Evolutionary conservation across 148 eudicot species (phyloP).

Genomic region (Chenopodium berlandieri): DNA sequence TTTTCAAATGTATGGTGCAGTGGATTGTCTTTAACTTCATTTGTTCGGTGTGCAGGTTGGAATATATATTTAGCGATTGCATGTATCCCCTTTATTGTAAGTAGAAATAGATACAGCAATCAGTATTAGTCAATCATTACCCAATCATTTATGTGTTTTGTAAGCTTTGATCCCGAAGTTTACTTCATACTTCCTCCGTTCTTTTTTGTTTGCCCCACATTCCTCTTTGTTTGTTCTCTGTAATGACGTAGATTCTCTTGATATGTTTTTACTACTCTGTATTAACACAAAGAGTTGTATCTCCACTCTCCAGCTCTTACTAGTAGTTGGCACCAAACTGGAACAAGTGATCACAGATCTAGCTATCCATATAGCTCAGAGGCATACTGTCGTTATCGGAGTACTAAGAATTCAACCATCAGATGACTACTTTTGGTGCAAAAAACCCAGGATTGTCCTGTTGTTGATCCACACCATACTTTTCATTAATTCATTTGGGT

Average conservation of each 20-base stretch:
- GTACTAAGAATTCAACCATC: conserved; percentile 14
- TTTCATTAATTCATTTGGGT: conserved; percentile 16
- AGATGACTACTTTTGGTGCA: conserved; percentile 22
- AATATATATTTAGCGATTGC: background rate
- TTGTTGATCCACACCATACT: conserved; percentile 12
- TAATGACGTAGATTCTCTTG: background rate
- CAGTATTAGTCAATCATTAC: too few relatives aligned
- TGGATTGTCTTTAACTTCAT: background rate
- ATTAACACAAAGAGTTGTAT: background rate
- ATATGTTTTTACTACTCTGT: background rate
- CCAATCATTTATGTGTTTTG: too few relatives aligned
- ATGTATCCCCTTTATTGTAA: background rate
- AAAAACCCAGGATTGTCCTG: conserved; percentile 9
- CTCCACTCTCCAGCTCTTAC: conserved; percentile 14
- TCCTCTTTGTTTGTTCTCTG: too few relatives aligned
- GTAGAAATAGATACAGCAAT: background rate
- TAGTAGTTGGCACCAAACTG: conserved; percentile 20
- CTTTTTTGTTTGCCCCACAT: too few relatives aligned
- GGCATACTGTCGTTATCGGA: conserved; percentile 4
- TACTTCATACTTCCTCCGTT: too few relatives aligned
- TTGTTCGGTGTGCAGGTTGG: background rate
- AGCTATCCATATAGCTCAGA: conserved; percentile 18
- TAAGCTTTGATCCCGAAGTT: too few relatives aligned
- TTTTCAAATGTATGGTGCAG: background rate
- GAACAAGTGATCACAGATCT: conserved; percentile 22